phyloP scores from a whole-genome alignment of 805 yeast genomes.

The Ogataea pignaliae region DNA sequence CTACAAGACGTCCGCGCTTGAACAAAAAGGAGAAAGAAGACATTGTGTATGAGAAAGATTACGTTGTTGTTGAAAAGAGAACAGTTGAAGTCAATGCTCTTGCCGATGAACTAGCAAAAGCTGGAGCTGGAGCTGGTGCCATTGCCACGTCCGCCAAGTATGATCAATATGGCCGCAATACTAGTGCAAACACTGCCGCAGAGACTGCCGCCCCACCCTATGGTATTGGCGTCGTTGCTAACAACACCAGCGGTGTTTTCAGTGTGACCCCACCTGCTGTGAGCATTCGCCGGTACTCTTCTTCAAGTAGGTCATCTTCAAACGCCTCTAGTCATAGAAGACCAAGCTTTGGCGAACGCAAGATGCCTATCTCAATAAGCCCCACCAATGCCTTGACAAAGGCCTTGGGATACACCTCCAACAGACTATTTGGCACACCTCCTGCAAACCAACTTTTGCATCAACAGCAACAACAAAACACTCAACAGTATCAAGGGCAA shows the following conservation, averaged over 20 bases:
- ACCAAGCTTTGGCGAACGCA: slow-evolving; percentile 59
- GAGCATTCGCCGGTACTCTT: slow-evolving; percentile 31
- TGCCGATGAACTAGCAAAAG: slow-evolving; percentile 82
- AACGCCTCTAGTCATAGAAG: slow-evolving; percentile 47
- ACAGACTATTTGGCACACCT: slow-evolving; percentile 67
- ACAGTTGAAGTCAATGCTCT: slow-evolving; percentile 93
- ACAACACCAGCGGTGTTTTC: background rate
- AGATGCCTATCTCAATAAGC: slow-evolving; percentile 62
- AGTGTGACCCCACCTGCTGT: slow-evolving; percentile 4
- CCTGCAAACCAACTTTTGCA: slow-evolving; percentile 8
- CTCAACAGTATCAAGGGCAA: slow-evolving; percentile 10
- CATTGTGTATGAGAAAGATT: slow-evolving; percentile 67
- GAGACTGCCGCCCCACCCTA: background rate
- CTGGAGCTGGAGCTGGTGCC: slow-evolving; percentile 40
- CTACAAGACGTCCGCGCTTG: slow-evolving; percentile 1
- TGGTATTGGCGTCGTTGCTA: background rate
- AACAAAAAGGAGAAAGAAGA: slow-evolving; percentile 30
- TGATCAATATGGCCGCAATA: background rate
- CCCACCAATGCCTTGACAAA: slow-evolving; percentile 87
- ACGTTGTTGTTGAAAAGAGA: slow-evolving; percentile 91
- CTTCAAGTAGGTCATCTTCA: slow-evolving; percentile 42
- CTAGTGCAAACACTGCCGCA: background rate
- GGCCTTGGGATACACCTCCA: slow-evolving; percentile 84
- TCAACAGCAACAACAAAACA: slow-evolving; percentile 12
- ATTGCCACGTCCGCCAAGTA: slow-evolving; percentile 11